Evolutionary conservation across 2,329 filamentous ascomycete genomes (phyloP).

Genomic region (Orbilia brochopaga): DNA sequence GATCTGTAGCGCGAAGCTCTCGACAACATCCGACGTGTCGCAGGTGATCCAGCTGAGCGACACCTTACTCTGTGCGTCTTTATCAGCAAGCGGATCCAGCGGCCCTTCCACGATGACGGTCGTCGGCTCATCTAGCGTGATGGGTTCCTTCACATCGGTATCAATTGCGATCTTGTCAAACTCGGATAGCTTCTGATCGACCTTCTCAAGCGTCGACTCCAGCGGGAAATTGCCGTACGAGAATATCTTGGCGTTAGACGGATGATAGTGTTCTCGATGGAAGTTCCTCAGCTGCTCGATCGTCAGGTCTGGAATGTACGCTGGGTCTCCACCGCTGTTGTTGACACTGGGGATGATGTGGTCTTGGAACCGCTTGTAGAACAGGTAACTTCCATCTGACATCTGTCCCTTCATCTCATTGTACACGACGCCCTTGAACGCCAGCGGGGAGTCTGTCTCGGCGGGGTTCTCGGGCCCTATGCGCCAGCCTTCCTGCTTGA

Average conservation of each 20-base stretch:
- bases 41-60: conserved; percentile 92
- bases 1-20: conserved; percentile 85
- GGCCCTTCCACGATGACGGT: conserved; percentile 78
- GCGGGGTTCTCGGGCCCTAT: conserved; percentile 87
- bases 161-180: conserved; percentile 76
- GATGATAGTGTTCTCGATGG: conserved; percentile 92
- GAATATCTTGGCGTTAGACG: conserved; percentile 93
- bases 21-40: conserved; percentile 78
- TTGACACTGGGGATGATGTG: conserved; percentile 92
- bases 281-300: conserved; percentile 88
- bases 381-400: conserved; percentile 95
- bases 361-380: conserved; percentile 93
- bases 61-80: conserved; percentile 88
- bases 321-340: conserved; percentile 94
- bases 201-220: conserved; percentile 76
- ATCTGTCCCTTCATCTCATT: conserved; percentile 99
- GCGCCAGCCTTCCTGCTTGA: conserved; percentile 95
- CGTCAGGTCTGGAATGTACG: conserved; percentile 93
- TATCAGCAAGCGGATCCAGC: conserved; percentile 81
- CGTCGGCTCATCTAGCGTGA: conserved; percentile 72
- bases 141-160: conserved; percentile 75
- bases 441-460: conserved; percentile 66
- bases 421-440: conserved; percentile 98
- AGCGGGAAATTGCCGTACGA: conserved; percentile 95
- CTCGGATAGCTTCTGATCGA: conserved; percentile 73